These are phyloP conservation scores for Phytophthora pluvialis DNA, from an alignment of 352 stramenopile genomes.

Conservation along the genomic window DNA sequence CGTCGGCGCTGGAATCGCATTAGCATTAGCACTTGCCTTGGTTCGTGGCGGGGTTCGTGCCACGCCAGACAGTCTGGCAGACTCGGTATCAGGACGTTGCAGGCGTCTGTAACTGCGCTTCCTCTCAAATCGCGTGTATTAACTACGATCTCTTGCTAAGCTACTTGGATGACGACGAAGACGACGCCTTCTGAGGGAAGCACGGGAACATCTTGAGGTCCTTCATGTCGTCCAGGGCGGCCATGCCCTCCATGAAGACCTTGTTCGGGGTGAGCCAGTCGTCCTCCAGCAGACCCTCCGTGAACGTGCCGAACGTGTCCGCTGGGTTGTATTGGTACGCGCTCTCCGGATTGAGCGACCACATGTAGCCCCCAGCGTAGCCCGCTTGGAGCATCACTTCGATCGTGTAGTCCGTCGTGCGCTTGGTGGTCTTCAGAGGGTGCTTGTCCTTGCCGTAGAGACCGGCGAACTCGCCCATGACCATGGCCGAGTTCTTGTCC, in stretches of 20 bases:
- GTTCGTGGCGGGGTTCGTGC: not conserved
- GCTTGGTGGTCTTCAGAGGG: constrained; percentile 56
- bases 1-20: not conserved
- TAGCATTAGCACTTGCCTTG: not conserved
- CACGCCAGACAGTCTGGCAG: too few relatives aligned
- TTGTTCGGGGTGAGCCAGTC: constrained; percentile 77
- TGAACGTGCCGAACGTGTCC: constrained; percentile 63
- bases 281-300: constrained; percentile 66
- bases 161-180: constrained; percentile 20
- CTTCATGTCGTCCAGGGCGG: constrained; percentile 51
- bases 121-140: not conserved
- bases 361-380: constrained; percentile 76
- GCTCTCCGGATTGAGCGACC: constrained; percentile 73
- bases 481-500: constrained; percentile 46
- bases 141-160: not conserved
- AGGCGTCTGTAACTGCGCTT: not conserved
- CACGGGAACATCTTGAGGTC: constrained; percentile 72
- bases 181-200: constrained; percentile 37
- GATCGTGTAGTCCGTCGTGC: constrained; percentile 68
- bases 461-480: constrained; percentile 71
- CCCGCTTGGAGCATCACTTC: constrained; percentile 57
- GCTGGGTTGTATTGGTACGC: constrained; percentile 77
- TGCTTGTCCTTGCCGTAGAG: constrained; percentile 62
- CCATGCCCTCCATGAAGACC: constrained; percentile 63
- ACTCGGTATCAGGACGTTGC: not conserved